phyloP scores from a whole-genome alignment of 495 filamentous ascomycete genomes.

The Aspergillus bridgeri region DNA sequence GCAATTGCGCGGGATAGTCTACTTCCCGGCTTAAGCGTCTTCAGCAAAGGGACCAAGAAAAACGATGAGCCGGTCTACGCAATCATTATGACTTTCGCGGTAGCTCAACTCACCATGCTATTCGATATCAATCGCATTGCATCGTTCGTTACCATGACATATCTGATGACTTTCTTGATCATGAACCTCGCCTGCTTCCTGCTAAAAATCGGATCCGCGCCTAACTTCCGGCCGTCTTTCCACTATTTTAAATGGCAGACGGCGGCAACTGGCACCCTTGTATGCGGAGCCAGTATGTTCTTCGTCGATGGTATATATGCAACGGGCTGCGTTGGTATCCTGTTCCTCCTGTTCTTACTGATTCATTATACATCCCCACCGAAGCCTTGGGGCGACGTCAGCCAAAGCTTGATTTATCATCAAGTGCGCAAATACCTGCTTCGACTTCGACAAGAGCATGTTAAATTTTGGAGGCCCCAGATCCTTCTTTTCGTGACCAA shows the following conservation, averaged over 20 bases:
- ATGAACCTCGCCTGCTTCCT: constrained; percentile 86
- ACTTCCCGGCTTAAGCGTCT: constrained; percentile 69
- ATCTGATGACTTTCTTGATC: constrained; percentile 61
- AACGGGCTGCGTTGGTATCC: constrained; percentile 65
- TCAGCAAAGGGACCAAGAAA: constrained; percentile 70
- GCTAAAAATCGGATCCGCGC: constrained; percentile 87
- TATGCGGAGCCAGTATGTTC: constrained; percentile 79
- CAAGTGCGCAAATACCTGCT: constrained; percentile 87
- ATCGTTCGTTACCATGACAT: constrained; percentile 84
- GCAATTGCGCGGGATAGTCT: constrained; percentile 78
- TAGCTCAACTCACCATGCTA: constrained; percentile 77
- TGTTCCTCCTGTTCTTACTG: constrained; percentile 73
- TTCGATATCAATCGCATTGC: constrained; percentile 87
- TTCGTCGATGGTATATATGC: constrained; percentile 86
- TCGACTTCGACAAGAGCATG: constrained; percentile 78
- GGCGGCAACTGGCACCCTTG: constrained; percentile 66
- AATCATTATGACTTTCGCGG: constrained; percentile 70
- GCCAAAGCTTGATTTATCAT: constrained; percentile 85
- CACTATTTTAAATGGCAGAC: constrained; percentile 87
- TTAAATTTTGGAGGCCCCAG: constrained; percentile 88
- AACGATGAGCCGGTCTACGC: constrained; percentile 75
- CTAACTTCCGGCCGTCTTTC: constrained; percentile 86
- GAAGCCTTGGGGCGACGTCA: constrained; percentile 88
- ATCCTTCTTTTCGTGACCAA: constrained; percentile 84
- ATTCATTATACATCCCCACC: constrained; percentile 84